Evolutionary conservation across 345 rosid genomes (phyloP), one percentile per base, ranked within the genome.

Genomic region (Pugionium dolabratum): DNA sequence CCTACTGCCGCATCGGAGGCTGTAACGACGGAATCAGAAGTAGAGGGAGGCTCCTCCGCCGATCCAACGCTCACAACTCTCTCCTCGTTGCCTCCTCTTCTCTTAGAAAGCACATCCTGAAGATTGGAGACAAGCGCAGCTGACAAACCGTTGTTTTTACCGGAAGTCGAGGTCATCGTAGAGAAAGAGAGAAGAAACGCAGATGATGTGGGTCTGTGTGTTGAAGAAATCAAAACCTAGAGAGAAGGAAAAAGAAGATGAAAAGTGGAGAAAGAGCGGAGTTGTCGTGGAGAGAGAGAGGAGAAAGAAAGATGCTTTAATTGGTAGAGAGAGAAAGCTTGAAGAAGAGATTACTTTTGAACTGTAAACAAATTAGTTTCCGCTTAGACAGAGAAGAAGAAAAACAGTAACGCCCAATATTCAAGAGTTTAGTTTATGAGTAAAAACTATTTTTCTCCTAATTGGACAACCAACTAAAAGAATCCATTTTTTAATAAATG

Each of bases 101-200:
- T 76, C 66, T 78, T 82, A 5, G 68, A 76, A 62, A 94, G 90
- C 52, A 82, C 99, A 44, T 90, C 86, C 41, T 94, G 92, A 58
- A 94, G 85, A 80, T 86, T 90, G 33, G 94, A 85, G 31, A 90
- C 92, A 2, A 90, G 80, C 11, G 88, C 93, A 0, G 96, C 95
- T n/a, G 97, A 89, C 64, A 90, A 75, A 40, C 71, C 49, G 69
- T 81, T 90, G 66, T 79, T 81, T 74, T 79, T 87, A 49, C 43
- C 59, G 2, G 59, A 8, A 18, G 5, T 35, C 64, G 79, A 76
- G 59, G 86, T 67, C 76, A 66, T 74, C 28, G 50, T 67, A 45
- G 25, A 72, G 30, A 18, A 10, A 40, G 18, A 18, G 18, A 18
- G 18, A 50, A n/a, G 44, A 55, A 1, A 27, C 18, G 56, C 58